Evolutionary conservation across 306 rosid genomes (phyloP), one percentile per base, ranked within the genome.

Genomic region (Vigna reflexopilosa): DNA sequence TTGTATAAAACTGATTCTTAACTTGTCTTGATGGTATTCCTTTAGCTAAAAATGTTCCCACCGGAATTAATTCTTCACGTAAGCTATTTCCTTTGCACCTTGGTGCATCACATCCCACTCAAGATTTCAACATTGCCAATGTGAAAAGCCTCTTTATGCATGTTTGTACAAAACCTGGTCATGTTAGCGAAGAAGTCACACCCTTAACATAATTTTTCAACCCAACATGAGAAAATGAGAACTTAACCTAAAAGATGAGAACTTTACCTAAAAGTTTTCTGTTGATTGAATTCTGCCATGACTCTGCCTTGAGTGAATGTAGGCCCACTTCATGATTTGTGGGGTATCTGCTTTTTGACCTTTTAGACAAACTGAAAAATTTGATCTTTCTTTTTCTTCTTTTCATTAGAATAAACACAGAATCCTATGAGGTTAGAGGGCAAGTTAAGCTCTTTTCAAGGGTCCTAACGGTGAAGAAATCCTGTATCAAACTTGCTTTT

Each of bases 381-480:
- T 73, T 59, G 9, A 9, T 20, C 30, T 45, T 1, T 17, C 70
- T 30, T 7, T 68, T 77, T 47, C 59, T 9, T 71, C 13, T 38
- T 76, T 66, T 57, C 78, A 79, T 72, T 83, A 48, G 28, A 77
- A 75, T 75, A 19, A 79, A 44, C 45, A 76, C 3, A 81, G 90
- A 79, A 87, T 85, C 91, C 89, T 63, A 89, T 84, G 70, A 87
- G 84, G 83, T 54, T 11, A 70, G 32, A 20, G 26, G 58, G 32
- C 82, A 85, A 76, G 79, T 72, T 67, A 72, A 24, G 77, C 63
- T 34, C 49, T 28, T 70, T 77, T 66, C 65, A 61, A 63, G 81
- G 79, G 40, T 72, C 77, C 56, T 68, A 58, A 51, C 20, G 17
- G 49, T 50, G 50, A 32, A 69, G 32, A 69, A 69, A 75, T 72